Evolutionary conservation across 441 rosid species (phyloP).

Genomic region (Francoa sonchifolia): DNA sequence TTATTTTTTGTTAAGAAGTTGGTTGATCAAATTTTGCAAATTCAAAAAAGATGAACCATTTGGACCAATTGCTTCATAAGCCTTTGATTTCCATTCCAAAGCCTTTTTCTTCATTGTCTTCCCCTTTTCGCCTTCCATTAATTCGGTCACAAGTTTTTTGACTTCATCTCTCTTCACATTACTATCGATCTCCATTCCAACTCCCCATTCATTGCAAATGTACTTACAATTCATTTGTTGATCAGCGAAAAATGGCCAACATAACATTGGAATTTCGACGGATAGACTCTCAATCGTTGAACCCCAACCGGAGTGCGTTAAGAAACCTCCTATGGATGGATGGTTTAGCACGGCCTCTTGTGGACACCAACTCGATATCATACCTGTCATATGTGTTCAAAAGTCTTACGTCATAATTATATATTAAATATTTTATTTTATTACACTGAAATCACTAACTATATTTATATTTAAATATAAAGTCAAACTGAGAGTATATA

Average conservation of each 20-base stretch:
- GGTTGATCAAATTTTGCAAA: too few relatives aligned
- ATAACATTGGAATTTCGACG: conserved; percentile 42
- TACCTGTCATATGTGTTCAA: too few relatives aligned
- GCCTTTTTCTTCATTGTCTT: conserved; percentile 5
- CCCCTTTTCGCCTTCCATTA: conserved; percentile 10
- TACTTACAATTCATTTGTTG: conserved; percentile 45
- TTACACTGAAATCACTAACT: too few relatives aligned
- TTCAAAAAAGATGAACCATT: conserved; percentile 7
- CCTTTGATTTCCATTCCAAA: conserved; percentile 8
- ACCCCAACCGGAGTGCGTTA: conserved; percentile 53
- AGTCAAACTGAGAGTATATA: too few relatives aligned
- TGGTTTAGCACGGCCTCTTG: conserved; percentile 40
- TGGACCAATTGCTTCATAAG: not conserved
- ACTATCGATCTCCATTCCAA: conserved; percentile 11
- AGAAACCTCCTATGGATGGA: conserved; percentile 34
- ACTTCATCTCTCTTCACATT: conserved; percentile 9
- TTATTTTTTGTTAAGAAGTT: too few relatives aligned
- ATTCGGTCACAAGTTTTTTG: conserved; percentile 8
- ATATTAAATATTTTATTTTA: too few relatives aligned
- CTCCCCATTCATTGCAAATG: conserved; percentile 23
- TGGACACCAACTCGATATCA: conserved; percentile 35
- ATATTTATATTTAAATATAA: too few relatives aligned
- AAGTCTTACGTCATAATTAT: too few relatives aligned
- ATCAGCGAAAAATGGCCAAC: conserved; percentile 62
- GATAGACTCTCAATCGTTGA: conserved; percentile 36